These are phyloP conservation scores for Lepraria neglecta DNA, from an alignment of 495 filamentous ascomycete genomes.

Conservation along the genomic window DNA sequence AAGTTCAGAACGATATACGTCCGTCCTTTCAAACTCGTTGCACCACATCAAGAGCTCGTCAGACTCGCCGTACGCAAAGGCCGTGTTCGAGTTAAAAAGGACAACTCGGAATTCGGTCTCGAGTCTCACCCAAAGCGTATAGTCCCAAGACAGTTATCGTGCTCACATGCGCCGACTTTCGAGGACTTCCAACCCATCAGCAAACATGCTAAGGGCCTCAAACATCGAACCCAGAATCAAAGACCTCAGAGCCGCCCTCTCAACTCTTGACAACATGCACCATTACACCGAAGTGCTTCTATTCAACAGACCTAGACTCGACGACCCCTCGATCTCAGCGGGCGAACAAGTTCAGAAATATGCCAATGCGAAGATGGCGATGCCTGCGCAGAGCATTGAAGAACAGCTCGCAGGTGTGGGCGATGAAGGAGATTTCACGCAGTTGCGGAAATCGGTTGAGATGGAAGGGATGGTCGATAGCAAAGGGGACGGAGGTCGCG, in stretches of 20 bases:
- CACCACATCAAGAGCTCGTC: too few species aligned
- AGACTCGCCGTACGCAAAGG: too few species aligned
- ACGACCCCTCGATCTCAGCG: constrained; percentile 1
- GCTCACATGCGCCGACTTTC: background rate
- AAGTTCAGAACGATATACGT: too few species aligned
- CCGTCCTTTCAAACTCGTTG: too few species aligned
- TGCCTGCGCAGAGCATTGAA: background rate
- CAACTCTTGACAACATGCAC: background rate
- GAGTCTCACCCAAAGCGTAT: background rate
- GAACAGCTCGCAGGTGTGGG: background rate
- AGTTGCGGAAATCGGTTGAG: too few species aligned
- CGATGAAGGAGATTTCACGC: background rate
- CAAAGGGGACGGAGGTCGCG: too few species aligned
- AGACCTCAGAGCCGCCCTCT: background rate
- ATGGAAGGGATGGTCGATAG: too few species aligned
- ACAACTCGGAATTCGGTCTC: background rate
- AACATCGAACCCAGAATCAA: background rate
- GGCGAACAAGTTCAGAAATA: background rate
- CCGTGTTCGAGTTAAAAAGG: background rate
- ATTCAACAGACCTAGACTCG: background rate
- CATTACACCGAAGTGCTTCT: background rate
- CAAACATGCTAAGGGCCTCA: background rate
- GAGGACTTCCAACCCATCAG: background rate
- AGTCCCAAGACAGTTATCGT: background rate
- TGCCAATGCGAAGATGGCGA: background rate